phyloP scores from a whole-genome alignment of 2,329 filamentous ascomycete genomes.

The Scedosporium aurantiacum region DNA sequence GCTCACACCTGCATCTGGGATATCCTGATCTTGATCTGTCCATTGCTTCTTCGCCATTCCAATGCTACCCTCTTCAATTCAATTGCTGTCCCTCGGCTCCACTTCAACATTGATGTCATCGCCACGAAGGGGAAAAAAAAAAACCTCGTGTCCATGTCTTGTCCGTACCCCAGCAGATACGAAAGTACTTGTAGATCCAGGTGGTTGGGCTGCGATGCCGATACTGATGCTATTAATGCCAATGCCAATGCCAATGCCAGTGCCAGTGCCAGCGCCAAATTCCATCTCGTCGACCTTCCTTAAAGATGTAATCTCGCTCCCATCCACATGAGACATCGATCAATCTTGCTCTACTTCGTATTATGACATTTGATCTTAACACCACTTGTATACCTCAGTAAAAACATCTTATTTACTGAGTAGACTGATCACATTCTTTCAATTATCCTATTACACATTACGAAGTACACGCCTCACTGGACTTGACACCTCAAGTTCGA shows the following conservation, averaged over 20 bases:
- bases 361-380: background rate
- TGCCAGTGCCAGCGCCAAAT: too few species aligned
- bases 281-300: background rate
- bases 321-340: background rate
- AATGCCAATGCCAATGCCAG: too few species aligned
- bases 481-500: background rate
- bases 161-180: too few species aligned
- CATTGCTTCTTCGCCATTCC: background rate
- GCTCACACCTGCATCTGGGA: background rate
- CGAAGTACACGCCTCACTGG: too few species aligned
- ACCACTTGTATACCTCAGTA: background rate
- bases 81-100: background rate
- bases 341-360: background rate
- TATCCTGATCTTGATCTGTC: background rate
- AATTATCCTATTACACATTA: too few species aligned
- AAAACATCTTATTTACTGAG: background rate
- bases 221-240: too few species aligned
- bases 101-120: background rate
- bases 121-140: too few species aligned
- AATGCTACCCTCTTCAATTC: background rate
- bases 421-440: too few species aligned
- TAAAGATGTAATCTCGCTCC: conserved; percentile 1
- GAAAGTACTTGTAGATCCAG: background rate
- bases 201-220: background rate
- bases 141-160: background rate